Base-by-base conservation (phyloP, 169 alveolate species). In the Babesia ovis region DNA sequence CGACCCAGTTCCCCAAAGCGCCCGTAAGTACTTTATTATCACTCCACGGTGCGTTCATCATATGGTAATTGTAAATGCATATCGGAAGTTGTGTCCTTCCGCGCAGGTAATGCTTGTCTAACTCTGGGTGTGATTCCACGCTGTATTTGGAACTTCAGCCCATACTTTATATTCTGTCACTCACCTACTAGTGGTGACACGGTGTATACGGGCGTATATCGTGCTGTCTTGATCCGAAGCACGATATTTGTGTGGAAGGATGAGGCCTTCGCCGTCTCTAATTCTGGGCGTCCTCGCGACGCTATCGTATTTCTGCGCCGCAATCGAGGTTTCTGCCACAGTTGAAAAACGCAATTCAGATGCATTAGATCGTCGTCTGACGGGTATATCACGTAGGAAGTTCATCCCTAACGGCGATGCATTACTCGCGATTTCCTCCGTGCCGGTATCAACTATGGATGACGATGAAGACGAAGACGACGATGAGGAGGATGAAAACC, bases 361-460 rank as follows among this genome's bases (percentile, higher is more conserved):
- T 27, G 22, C 50, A 14, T 22, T 56, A n/a, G 22, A n/a, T 1
- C 74, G 74, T 14, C 54, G 4, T 20, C 32, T 64, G 3, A 12
- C 62, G 35, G 74, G 62, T n/a, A 43, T 48, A 43, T 64, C 62
- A 0, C 60, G 74, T 20, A 45, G 74, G 62, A 64, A 64, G 74
- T 64, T 22, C 50, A n/a, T 16, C 9, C 74, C 9, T 9, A 45
- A 22, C 41, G 50, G 27, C 50, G 42, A 31, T 22, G 62, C n/a
- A 16, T 14, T 46, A 2, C 41, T 64, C 57, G 22, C 43, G 0
- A 61, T 56, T 20, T 4, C 74, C 1, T 16, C 59, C 2, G 34
- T 48, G 3, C 4, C 51, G 29, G 35, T 64, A 25, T 11, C 74
- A 4, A 25, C 53, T 4, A 64, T 64, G 74, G 74, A 64, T 12